Conservation (phyloP, 345 rosid genomes). For the Citrus maxima region DNA sequence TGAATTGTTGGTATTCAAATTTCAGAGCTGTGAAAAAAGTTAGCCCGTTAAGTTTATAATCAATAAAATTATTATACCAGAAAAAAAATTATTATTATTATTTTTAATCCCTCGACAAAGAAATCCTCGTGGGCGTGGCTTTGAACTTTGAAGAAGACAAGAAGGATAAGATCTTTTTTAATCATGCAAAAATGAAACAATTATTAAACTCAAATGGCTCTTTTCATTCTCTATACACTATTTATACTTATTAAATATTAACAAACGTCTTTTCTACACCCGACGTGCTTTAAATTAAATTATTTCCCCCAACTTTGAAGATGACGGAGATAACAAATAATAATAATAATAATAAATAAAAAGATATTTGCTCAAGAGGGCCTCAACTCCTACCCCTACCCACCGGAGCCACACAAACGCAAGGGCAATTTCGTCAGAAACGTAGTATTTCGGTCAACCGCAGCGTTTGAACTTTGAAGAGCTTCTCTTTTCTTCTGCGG, state of each 20-base stretch:
- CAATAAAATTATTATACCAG: too few species aligned
- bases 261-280: background rate
- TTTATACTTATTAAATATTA: background rate
- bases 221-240: background rate
- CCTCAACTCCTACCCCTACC: too few species aligned
- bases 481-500: background rate
- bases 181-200: background rate
- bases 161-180: background rate
- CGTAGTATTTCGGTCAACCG: background rate
- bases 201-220: background rate
- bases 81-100: too few species aligned
- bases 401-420: background rate
- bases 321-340: background rate
- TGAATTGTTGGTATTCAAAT: too few species aligned
- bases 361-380: too few species aligned
- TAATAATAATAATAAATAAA: background rate
- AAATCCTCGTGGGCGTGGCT: too few species aligned
- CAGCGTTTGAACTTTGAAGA: background rate
- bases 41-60: too few species aligned
- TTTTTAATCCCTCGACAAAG: too few species aligned
- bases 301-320: background rate
- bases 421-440: conserved; percentile 1
- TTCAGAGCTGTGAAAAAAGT: too few species aligned
- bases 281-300: background rate
- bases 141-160: background rate